Base-by-base conservation (phyloP, 2,329 filamentous ascomycete species). In the Sclerotinia sclerotiorum region DNA sequence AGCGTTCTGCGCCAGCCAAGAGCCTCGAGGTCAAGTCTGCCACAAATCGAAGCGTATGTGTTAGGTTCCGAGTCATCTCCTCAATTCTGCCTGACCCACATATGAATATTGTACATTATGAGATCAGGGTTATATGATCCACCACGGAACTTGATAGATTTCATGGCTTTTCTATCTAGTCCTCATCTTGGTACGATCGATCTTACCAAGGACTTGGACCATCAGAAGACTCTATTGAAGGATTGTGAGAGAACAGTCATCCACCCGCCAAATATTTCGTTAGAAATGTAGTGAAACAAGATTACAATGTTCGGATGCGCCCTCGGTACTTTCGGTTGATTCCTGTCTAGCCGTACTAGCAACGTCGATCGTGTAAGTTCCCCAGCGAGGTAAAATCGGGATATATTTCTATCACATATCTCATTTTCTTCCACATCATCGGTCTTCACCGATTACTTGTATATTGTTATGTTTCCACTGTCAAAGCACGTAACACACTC, bases 111-210 rank as follows among this genome's bases (percentile, higher is more conserved):
- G 60, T 62, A 27, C 32, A 51, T 5, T 39, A 62, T 5, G 46
- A 39, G 24, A 62, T 15, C n/a, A 51, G 29, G 15, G 39, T 11
- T 27, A 10, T 27, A 27, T 42, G 46, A 62, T 5, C 27, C 60
- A 51, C n/a, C n/a, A 62, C 46, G 15, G 46, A 62, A 51, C 15
- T 39, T 44, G 21, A 51, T 19, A 62, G 46, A 51, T 51, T 46
- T 39, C 46, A 51, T 62, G 46, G 60, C 60, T 62, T 61, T 62
- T 62, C 46, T 32, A 27, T 62, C 35, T 49, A 15, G n/a, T 51
- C 27, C n/a, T 21, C 29, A 62, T 62, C 46, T 62, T 51, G 60
- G 46, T 62, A 62, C 13, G 46, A 51, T 62, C 32, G 17, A 42
- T 39, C 21, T 39, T 39, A 19, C n/a, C 60, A 51, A 62, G 4